Evolutionary conservation across 108 stramenopile species (phyloP), one percentile per base, ranked within the genome.

Genomic region (Hondaea fermentalgiana): DNA sequence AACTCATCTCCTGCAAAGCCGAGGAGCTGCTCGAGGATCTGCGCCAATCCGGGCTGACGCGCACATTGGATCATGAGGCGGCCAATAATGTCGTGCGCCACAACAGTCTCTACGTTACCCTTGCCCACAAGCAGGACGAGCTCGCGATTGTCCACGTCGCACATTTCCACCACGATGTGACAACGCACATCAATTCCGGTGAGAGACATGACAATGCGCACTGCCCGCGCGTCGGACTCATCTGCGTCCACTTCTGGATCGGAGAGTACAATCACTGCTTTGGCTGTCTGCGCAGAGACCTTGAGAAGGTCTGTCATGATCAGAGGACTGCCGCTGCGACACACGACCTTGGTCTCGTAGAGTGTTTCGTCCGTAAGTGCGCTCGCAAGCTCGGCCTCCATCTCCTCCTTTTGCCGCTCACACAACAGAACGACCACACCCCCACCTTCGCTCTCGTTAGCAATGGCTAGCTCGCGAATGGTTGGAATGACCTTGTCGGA

Each of bases 11-110:
- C 93, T 21, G 92, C 93, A 69, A 93, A 93, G 25, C 93, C 93
- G 64, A 93, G 89, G 87, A 93, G 87, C 16, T 60, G 59, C 57
- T 91, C 92, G n/a, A 92, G 29, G 17, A 93, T 91, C 60, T 90
- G 60, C 3, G 93, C 92, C 60, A 93, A 76, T 2, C 93, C 93
- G 21, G 92, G 93, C 72, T 90, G 90, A 12, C 93, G 47, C 35
- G 93, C 93, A 72, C 93, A 93, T 72, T 93, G 92, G 57, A 93
- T 72, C 93, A 93, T 93, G 21, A 93, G 87, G 51, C 93, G 72
- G 10, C 93, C 93, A 60, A 93, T 93, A n/a, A 93, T 88, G 87
- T 93, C 93, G 53, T 93, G 92, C 4, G 92, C 90, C 5, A 93
- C 93, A 43, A 93, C 58, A 5, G 92, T 92, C 87, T 93, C 93